Percentiles rank a stretch among this genome's conserved stretches.
Evolutionary conservation across 75 land plant species (phyloP).

Genomic region (Pinus tabuliformis): DNA sequence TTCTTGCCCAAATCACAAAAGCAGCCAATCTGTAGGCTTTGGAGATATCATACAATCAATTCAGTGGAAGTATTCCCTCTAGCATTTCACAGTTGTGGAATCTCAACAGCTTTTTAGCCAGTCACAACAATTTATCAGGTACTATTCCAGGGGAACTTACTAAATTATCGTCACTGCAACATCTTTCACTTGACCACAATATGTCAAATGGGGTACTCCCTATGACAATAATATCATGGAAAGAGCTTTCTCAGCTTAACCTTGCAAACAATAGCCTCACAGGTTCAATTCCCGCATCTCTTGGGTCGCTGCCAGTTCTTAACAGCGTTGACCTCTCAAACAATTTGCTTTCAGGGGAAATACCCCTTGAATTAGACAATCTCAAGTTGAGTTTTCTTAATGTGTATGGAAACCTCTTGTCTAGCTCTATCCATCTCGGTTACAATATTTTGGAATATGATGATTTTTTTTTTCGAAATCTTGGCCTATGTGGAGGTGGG

Average conservation of each 20-base stretch:
- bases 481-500: constrained; percentile 20
- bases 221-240: constrained; percentile 6
- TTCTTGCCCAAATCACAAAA: constrained; percentile 24
- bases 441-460: constrained; percentile 17
- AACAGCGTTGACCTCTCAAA: constrained; percentile 33
- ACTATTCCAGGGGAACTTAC: constrained; percentile 33
- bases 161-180: constrained; percentile 7
- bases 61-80: constrained; percentile 24
- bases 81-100: constrained; percentile 7
- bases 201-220: constrained; percentile 33
- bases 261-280: constrained; percentile 33
- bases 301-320: constrained; percentile 32
- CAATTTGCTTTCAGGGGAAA: constrained; percentile 36
- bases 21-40: constrained; percentile 22
- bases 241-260: constrained; percentile 14
- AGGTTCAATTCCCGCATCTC: constrained; percentile 43
- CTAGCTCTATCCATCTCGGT: constrained; percentile 21
- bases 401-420: constrained; percentile 37
- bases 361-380: constrained; percentile 31
- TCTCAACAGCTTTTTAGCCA: constrained; percentile 14
- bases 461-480: constrained; percentile 35
- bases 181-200: constrained; percentile 33
- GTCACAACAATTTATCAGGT: constrained; percentile 46
- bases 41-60: constrained; percentile 39
- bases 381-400: constrained; percentile 29